Percentiles rank a stretch among this genome's conserved stretches.
phyloP scores from a whole-genome alignment of 2,329 filamentous ascomycete species.

The Grosmannia clavigera region DNA sequence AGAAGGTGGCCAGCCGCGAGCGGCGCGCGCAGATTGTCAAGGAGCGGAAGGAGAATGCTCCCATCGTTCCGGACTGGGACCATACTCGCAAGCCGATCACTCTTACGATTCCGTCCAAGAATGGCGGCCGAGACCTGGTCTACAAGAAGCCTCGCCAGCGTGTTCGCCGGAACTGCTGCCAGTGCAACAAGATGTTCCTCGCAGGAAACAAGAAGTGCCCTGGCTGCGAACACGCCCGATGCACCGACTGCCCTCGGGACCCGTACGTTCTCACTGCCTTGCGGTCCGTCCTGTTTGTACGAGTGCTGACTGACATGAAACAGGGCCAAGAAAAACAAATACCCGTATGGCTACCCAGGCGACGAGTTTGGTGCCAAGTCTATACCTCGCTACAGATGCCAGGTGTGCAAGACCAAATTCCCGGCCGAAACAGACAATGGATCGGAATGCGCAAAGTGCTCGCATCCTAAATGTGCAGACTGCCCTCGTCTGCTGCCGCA shows the following conservation, averaged over 20 bases:
- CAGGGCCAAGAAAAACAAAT: slow-evolving; percentile 55
- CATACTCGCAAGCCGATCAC: slow-evolving; percentile 25
- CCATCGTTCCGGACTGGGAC: slow-evolving; percentile 39
- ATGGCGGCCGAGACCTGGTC: slow-evolving; percentile 57
- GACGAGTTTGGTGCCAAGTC: slow-evolving; percentile 44
- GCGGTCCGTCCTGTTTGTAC: not conserved
- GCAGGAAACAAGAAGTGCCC: slow-evolving; percentile 49
- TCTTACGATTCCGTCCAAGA: slow-evolving; percentile 52
- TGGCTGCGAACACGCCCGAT: slow-evolving; percentile 60
- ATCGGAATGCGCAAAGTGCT: slow-evolving; percentile 46
- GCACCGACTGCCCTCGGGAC: slow-evolving; percentile 68
- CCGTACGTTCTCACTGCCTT: slow-evolving; percentile 43
- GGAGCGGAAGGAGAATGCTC: slow-evolving; percentile 44
- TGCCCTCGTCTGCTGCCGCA: slow-evolving; percentile 47
- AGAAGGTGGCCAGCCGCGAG: slow-evolving; percentile 39
- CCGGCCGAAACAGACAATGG: slow-evolving; percentile 36
- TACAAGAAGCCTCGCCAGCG: slow-evolving; percentile 61
- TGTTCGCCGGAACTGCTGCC: slow-evolving; percentile 64
- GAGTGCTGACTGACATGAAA: slow-evolving; percentile 5
- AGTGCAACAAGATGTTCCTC: slow-evolving; percentile 53
- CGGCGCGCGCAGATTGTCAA: slow-evolving; percentile 36
- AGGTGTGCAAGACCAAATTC: slow-evolving; percentile 49
- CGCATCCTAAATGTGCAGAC: slow-evolving; percentile 44
- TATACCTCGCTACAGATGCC: slow-evolving; percentile 45
- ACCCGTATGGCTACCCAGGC: slow-evolving; percentile 57